Conservation (phyloP, 2,329 filamentous ascomycete species). For the Aspergillus pseudotamarii region DNA sequence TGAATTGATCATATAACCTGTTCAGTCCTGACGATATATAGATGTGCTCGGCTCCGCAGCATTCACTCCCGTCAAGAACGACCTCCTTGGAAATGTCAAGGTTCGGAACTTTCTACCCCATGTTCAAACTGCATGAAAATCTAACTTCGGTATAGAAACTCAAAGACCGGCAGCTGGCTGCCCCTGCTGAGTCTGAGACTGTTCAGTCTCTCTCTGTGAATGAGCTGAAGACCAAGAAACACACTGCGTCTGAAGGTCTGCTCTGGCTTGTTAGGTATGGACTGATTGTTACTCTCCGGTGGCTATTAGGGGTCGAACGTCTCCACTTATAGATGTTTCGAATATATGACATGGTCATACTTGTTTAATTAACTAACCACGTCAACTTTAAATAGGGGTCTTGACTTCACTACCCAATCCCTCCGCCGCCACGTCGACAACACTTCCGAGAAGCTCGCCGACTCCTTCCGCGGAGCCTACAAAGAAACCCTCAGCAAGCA, state of each 20-base stretch:
- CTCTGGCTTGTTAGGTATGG: constrained; percentile 82
- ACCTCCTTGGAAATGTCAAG: constrained; percentile 90
- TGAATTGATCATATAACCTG: background rate
- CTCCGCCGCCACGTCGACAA: constrained; percentile 76
- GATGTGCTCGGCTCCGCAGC: constrained; percentile 69
- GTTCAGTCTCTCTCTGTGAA: constrained; percentile 83
- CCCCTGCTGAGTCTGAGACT: constrained; percentile 76
- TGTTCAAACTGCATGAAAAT: background rate
- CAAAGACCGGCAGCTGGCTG: constrained; percentile 75
- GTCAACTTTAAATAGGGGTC: constrained; percentile 61
- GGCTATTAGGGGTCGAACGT: background rate
- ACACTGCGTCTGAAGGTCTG: constrained; percentile 84
- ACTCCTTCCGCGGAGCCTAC: constrained; percentile 87
- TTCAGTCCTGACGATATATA: constrained; percentile 29
- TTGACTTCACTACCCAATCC: constrained; percentile 89
- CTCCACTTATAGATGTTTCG: constrained; percentile 6
- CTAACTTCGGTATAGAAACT: constrained; percentile 69
- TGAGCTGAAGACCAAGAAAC: constrained; percentile 88
- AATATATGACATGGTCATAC: background rate
- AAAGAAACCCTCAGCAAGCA: constrained; percentile 84
- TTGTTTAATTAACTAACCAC: constrained; percentile 4
- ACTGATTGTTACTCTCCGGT: background rate
- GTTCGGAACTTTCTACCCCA: constrained; percentile 49
- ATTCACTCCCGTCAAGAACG: constrained; percentile 87
- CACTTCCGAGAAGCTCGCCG: constrained; percentile 72